phyloP scores from a whole-genome alignment of 805 yeast genomes.

The Maudiozyma saulgeensis region DNA sequence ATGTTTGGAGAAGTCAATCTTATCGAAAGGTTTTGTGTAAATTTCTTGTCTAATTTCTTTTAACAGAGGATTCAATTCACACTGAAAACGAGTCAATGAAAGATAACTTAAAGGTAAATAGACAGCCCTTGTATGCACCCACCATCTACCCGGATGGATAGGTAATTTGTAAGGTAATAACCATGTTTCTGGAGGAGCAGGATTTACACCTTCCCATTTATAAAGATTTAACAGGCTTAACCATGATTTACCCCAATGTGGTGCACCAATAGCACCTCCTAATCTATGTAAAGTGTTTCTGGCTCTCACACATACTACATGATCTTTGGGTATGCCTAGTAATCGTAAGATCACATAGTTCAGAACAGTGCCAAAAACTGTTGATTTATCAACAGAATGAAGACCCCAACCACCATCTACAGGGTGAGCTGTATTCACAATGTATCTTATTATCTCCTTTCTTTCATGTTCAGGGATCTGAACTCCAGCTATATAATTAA shows the following conservation, averaged over 20 bases:
- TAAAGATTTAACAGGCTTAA: slow-evolving; percentile 69
- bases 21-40: slow-evolving; percentile 54
- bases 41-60: slow-evolving; percentile 65
- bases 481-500: slow-evolving; percentile 58
- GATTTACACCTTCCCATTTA: slow-evolving; percentile 94
- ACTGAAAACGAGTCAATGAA: slow-evolving; percentile 44
- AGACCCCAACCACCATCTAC: slow-evolving; percentile 99
- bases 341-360: slow-evolving; percentile 77
- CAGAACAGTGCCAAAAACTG: slow-evolving; percentile 88
- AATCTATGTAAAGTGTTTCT: slow-evolving; percentile 54
- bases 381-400: slow-evolving; percentile 83
- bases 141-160: slow-evolving; percentile 93
- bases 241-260: slow-evolving; percentile 98
- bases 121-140: slow-evolving; percentile 96
- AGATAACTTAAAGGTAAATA: slow-evolving; percentile 82
- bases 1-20: slow-evolving; percentile 58
- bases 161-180: slow-evolving; percentile 71
- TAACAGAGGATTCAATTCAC: slow-evolving; percentile 56
- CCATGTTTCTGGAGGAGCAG: slow-evolving; percentile 96
- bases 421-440: slow-evolving; percentile 89
- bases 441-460: slow-evolving; percentile 69
- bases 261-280: slow-evolving; percentile 85
- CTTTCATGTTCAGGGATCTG: slow-evolving; percentile 58
- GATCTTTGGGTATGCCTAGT: slow-evolving; percentile 63
- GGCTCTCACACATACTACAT: slow-evolving; percentile 72